Evolutionary conservation across 163 green algal genomes (phyloP).

Genomic region (Chlamydomonas reinhardtii): DNA sequence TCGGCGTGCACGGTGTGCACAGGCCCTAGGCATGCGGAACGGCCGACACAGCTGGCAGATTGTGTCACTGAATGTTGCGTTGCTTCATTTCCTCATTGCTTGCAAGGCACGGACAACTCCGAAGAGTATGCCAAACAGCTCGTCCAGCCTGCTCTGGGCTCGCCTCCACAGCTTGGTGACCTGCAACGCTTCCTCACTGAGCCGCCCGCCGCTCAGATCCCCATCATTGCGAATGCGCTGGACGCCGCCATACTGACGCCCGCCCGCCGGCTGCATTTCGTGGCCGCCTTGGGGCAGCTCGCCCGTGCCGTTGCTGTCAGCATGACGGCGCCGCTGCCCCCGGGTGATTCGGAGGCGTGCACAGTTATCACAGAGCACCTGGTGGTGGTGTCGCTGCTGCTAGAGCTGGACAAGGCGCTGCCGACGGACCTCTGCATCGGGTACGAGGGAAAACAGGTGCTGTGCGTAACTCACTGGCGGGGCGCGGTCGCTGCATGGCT

Average conservation of each 20-base stretch:
- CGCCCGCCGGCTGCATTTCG: not conserved
- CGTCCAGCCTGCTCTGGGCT: constrained; percentile 11
- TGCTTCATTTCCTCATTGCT: not conserved
- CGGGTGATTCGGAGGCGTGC: constrained; percentile 13
- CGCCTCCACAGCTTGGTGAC: constrained; percentile 21
- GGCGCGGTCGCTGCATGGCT: not conserved
- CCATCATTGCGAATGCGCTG: constrained; percentile 21
- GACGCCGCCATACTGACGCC: not conserved
- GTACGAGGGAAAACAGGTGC: constrained; percentile 8
- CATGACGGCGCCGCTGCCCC: constrained; percentile 2
- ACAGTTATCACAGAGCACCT: constrained; percentile 1
- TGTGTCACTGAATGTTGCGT: not conserved
- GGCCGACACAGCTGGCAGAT: not conserved
- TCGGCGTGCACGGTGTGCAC: not conserved
- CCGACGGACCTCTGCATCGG: not conserved
- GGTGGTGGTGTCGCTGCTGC: constrained; percentile 25
- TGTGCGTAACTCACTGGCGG: not conserved
- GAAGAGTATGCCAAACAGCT: constrained; percentile 8
- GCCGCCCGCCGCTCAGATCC: constrained; percentile 12
- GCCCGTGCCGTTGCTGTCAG: not conserved
- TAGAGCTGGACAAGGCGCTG: constrained; percentile 25
- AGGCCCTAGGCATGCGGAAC: not conserved
- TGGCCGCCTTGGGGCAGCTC: constrained; percentile 10
- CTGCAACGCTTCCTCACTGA: not conserved
- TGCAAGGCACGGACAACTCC: constrained; percentile 18